These are phyloP conservation scores for Populus hybrid DNA, from an alignment of 441 rosid genomes.

Conservation along the genomic window DNA sequence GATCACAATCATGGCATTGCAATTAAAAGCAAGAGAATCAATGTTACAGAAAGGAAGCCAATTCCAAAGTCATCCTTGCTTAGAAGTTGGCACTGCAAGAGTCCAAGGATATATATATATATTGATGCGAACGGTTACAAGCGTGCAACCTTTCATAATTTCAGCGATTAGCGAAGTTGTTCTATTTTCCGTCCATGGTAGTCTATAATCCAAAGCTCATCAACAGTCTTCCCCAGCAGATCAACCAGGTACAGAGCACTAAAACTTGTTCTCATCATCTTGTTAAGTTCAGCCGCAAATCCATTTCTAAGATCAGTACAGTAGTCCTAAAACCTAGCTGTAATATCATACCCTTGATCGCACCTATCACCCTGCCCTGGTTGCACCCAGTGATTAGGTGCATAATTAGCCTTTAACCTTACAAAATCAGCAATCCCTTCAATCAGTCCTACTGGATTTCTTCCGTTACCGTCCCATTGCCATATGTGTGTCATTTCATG, in stretches of 20 bases:
- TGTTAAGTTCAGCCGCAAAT: conserved; percentile 46
- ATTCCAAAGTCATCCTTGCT: background rate
- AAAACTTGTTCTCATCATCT: conserved; percentile 38
- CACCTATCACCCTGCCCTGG: conserved; percentile 41
- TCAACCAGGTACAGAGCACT: conserved; percentile 32
- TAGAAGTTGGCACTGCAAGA: background rate
- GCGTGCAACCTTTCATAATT: background rate
- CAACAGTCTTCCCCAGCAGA: conserved; percentile 36
- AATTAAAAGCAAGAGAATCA: background rate
- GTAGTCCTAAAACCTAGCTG: conserved; percentile 47
- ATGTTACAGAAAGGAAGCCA: background rate
- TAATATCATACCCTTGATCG: conserved; percentile 48
- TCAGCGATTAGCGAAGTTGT: background rate
- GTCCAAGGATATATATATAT: background rate
- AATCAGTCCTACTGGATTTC: conserved; percentile 30
- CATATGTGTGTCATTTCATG: conserved; percentile 43
- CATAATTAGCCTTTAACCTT: conserved; percentile 39
- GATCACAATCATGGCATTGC: too few relatives aligned
- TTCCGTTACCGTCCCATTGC: conserved; percentile 42
- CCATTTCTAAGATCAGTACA: conserved; percentile 32
- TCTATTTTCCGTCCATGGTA: conserved; percentile 28
- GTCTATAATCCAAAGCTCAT: conserved; percentile 39
- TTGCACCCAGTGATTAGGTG: conserved; percentile 39
- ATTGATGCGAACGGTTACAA: background rate
- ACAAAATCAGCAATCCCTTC: conserved; percentile 49